Evolutionary conservation across 2,329 filamentous ascomycete genomes (phyloP), one percentile per base, ranked within the genome.

Genomic region (Leptographium wingfieldii): DNA sequence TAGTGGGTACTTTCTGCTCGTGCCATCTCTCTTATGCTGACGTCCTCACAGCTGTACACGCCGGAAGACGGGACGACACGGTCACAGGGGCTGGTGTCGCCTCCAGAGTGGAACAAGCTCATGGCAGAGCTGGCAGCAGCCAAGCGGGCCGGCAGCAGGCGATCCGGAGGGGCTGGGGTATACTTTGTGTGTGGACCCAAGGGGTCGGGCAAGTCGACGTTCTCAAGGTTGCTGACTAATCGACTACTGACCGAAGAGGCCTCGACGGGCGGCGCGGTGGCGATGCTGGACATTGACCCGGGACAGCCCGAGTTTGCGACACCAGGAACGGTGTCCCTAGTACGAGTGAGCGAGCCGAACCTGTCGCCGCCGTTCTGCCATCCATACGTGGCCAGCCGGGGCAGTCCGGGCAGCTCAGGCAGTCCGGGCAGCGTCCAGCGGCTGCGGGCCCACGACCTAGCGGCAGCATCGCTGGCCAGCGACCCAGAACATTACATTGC

Each of bases 291-390:
- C 65, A 76, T 92, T 11, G 88, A 94, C 67, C 86, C 87, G 0
- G 86, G 85, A 0, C 88, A 91, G 66, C 87, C 88, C 3, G 88
- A 92, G 67, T 91, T 87, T 68, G 81, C 81, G 0, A 78, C 85
- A 1, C 81, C 85, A 0, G 88, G 88, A 0, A 83, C 86, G 16
- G 68, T 92, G 25, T 88, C 87, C 1, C 79, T 92, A 4, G 74
- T 85, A 16, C 76, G 81, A 33, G 71, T 91, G 12, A 75, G 73
- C 1, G 71, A 77, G 35, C 81, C 85, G 0, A 84, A 89, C 57
- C 73, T 92, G 5, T 80, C 83, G 0, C 81, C 86, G 1, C 77
- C 86, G 0, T 92, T 88, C 66, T 83, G 83, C 9, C 86, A 88
- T 64, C 79, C 73, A 0, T 59, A 52, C 25, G 54, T 51, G 3